phyloP scores from a whole-genome alignment of 1,284 basidiomycete genomes.

The Irpex rosettiformis region DNA sequence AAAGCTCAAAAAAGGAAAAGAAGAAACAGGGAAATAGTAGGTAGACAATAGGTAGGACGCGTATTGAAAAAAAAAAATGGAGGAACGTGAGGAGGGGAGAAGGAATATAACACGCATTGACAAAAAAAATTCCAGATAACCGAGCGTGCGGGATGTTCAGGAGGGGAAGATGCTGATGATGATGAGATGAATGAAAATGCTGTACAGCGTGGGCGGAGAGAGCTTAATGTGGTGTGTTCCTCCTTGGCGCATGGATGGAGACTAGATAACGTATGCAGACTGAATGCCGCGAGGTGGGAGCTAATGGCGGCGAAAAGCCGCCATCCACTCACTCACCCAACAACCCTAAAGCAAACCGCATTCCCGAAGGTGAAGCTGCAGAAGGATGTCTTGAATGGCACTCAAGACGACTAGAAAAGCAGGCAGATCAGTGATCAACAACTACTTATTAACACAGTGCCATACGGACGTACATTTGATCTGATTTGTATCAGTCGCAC shows the following conservation, averaged over 20 bases:
- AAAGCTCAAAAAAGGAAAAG: background rate
- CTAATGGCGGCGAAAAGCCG: background rate
- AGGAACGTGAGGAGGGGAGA: background rate
- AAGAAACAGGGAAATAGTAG: background rate
- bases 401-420: slow-evolving; percentile 63
- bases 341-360: slow-evolving; percentile 72
- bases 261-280: slow-evolving; percentile 2
- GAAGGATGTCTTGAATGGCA: slow-evolving; percentile 79
- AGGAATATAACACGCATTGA: background rate
- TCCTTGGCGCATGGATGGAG: background rate
- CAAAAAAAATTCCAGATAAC: background rate
- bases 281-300: background rate
- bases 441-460: background rate
- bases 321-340: background rate
- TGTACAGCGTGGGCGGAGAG: background rate
- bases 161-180: background rate
- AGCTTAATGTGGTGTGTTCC: background rate
- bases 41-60: background rate
- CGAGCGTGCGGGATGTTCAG: background rate
- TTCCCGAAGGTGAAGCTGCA: slow-evolving; percentile 82
- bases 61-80: background rate
- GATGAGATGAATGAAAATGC: background rate
- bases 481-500: slow-evolving; percentile 87
- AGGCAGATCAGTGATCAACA: slow-evolving; percentile 3
- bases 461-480: slow-evolving; percentile 68